Conservation (phyloP, 1,284 basidiomycete species). For the Dichomitus squalens region DNA sequence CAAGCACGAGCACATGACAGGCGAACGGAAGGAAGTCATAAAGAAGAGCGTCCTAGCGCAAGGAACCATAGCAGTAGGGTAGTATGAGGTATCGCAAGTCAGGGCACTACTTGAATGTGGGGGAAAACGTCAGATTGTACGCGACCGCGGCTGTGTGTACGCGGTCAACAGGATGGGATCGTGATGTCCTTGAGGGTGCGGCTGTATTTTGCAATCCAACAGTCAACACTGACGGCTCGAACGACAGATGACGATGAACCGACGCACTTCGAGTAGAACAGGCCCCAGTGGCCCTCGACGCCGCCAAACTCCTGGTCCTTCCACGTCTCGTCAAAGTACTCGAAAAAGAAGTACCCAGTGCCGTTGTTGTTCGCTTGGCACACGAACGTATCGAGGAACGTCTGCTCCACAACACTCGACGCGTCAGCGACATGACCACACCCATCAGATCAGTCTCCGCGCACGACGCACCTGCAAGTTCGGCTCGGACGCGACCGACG, state of each 20-base stretch:
- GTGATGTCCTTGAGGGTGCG: slow-evolving; percentile 23
- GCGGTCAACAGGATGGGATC: slow-evolving; percentile 18
- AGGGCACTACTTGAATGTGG: background rate
- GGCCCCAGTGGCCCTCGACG: slow-evolving; percentile 77
- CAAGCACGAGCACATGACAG: background rate
- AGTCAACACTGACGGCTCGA: background rate
- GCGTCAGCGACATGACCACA: background rate
- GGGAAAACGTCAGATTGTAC: background rate
- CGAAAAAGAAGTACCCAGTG: slow-evolving; percentile 87
- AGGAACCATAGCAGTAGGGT: background rate
- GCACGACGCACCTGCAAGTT: slow-evolving; percentile 53
- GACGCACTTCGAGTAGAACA: slow-evolving; percentile 60
- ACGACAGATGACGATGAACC: background rate
- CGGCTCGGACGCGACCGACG: slow-evolving; percentile 63
- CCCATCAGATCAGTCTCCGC: background rate
- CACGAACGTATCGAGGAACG: slow-evolving; percentile 83
- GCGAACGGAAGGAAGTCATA: background rate
- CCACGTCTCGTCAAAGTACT: slow-evolving; percentile 88
- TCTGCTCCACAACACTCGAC: slow-evolving; percentile 27
- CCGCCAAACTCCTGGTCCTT: slow-evolving; percentile 80
- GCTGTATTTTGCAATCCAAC: slow-evolving; percentile 1
- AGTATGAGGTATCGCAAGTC: slow-evolving; percentile 10
- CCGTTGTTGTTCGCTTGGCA: slow-evolving; percentile 84
- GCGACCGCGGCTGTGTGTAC: too few relatives aligned
- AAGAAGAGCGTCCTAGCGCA: slow-evolving; percentile 9